phyloP scores from a whole-genome alignment of 805 yeast genomes.

The Candida hungchunana region DNA sequence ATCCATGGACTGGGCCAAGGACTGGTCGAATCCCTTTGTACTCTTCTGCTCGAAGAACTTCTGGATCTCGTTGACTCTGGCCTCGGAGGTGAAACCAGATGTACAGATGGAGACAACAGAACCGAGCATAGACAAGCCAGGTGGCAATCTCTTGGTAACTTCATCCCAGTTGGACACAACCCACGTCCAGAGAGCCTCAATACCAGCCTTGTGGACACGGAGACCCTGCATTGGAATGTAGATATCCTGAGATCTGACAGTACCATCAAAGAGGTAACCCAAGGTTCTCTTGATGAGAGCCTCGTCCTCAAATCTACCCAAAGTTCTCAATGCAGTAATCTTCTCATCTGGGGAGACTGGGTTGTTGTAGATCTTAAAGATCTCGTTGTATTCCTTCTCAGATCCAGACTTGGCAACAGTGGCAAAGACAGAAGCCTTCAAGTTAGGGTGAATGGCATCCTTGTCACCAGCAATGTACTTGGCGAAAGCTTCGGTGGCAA shows the following conservation, averaged over 20 bases:
- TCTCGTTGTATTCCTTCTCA: constrained; percentile 54
- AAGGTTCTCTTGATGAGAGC: constrained; percentile 53
- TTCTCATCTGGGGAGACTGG: constrained; percentile 65
- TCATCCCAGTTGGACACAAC: constrained; percentile 67
- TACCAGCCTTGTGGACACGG: constrained; percentile 58
- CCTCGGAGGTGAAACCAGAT: constrained; percentile 54
- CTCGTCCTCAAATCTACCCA: constrained; percentile 59
- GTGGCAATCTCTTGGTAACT: constrained; percentile 65
- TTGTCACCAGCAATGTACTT: constrained; percentile 58
- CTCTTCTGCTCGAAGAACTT: constrained; percentile 48
- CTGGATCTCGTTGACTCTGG: constrained; percentile 47
- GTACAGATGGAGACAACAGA: constrained; percentile 62
- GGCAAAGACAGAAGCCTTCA: constrained; percentile 60
- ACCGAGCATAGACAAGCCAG: constrained; percentile 76
- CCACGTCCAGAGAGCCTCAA: constrained; percentile 73
- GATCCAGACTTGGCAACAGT: constrained; percentile 67
- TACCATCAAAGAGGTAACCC: constrained; percentile 51
- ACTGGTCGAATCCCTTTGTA: constrained; percentile 61
- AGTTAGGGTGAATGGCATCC: constrained; percentile 67
- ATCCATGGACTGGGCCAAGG: constrained; percentile 63
- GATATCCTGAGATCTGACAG: constrained; percentile 66
- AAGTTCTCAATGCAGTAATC: constrained; percentile 59
- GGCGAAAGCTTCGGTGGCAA: constrained; percentile 46
- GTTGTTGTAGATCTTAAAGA: constrained; percentile 55
- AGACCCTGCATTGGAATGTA: constrained; percentile 75